Percentiles rank a stretch among this genome's conserved stretches.
These are phyloP conservation scores for Byssochlamys sp. DNA, from an alignment of 2,329 filamentous ascomycete genomes.

Conservation along the genomic window DNA sequence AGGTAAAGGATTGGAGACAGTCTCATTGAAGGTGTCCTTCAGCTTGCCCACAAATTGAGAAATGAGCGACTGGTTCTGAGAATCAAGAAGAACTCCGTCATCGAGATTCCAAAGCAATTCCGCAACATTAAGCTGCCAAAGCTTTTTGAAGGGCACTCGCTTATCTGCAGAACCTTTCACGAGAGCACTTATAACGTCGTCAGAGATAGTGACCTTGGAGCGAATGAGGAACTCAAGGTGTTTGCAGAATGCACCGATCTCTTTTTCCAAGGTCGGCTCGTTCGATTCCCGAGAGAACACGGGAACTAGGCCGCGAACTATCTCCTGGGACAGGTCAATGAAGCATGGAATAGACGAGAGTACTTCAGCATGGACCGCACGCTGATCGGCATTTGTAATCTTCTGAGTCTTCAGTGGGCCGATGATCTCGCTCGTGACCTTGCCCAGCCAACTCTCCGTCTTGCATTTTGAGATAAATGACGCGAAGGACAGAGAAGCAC, in stretches of 20 bases:
- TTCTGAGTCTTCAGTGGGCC: slow-evolving; percentile 74
- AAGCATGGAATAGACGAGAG: slow-evolving; percentile 57
- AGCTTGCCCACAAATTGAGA: slow-evolving; percentile 43
- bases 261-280: slow-evolving; percentile 67
- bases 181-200: slow-evolving; percentile 59
- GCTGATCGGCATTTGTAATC: slow-evolving; percentile 73
- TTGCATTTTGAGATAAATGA: slow-evolving; percentile 58
- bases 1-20: slow-evolving; percentile 64
- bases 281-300: slow-evolving; percentile 78
- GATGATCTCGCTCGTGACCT: slow-evolving; percentile 68
- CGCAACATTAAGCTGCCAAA: slow-evolving; percentile 70
- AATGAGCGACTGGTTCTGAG: slow-evolving; percentile 39
- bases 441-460: slow-evolving; percentile 48
- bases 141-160: slow-evolving; percentile 62
- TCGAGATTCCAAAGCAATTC: slow-evolving; percentile 56
- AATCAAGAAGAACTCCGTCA: slow-evolving; percentile 39
- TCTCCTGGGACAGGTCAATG: slow-evolving; percentile 53
- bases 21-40: slow-evolving; percentile 63
- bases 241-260: slow-evolving; percentile 60
- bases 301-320: slow-evolving; percentile 56
- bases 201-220: slow-evolving; percentile 53
- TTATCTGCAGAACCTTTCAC: slow-evolving; percentile 80
- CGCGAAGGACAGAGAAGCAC: slow-evolving; percentile 65
- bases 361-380: slow-evolving; percentile 72
- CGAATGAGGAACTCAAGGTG: slow-evolving; percentile 55